Base-by-base conservation (phyloP, 768 basidiomycete genomes). In the Auricularia heimuer region DNA sequence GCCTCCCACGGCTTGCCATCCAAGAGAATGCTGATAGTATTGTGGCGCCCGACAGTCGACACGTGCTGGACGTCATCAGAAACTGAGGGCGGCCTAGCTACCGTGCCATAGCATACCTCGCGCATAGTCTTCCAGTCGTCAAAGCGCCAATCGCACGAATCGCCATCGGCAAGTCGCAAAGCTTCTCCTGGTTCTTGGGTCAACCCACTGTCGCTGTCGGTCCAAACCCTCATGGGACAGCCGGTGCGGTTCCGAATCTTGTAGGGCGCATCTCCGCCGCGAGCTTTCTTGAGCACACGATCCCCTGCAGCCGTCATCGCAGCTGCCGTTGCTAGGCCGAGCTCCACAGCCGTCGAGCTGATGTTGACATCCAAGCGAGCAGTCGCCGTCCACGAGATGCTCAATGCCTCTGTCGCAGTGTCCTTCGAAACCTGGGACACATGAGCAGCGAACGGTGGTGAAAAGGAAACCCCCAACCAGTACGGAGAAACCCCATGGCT, bases 101-200 rank as follows among this genome's bases (percentile, higher is more conserved):
- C 0, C 18, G 34, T 12, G 14, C 1, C 18, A 56, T 4, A 18
- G 21, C 54, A 6, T 71, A 93, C 94, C 79, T 99, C 97, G 72
- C 97, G 86, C 79, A 91, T 87, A 3, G 88, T 89, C 73, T 88
- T 89, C 89, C 93, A 94, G 71, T 98, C 95, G 72, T 98, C 94
- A 70, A 98, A 98, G 64, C 97, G 82, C 97, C 97, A 98, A 65
- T 98, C 95, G 3, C 92, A 78, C 7, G 81, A 85, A 70, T 91
- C 82, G 44, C 89, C 88, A 68, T 93, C 83, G 21, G 83, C 77
- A 44, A 99, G 77, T 65, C 85, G 82, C 58, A 81, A 42, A 7
- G 39, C 39, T 14, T 42, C 39, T 42, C 39, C 39, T 14, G 39
- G 39, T 42, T 42, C 39, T 82, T 14, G 76, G 73, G 63, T 76